Percentiles rank a stretch among this genome's conserved stretches.
Conservation (phyloP, 2,329 filamentous ascomycete species). For the Fusarium sp. region DNA sequence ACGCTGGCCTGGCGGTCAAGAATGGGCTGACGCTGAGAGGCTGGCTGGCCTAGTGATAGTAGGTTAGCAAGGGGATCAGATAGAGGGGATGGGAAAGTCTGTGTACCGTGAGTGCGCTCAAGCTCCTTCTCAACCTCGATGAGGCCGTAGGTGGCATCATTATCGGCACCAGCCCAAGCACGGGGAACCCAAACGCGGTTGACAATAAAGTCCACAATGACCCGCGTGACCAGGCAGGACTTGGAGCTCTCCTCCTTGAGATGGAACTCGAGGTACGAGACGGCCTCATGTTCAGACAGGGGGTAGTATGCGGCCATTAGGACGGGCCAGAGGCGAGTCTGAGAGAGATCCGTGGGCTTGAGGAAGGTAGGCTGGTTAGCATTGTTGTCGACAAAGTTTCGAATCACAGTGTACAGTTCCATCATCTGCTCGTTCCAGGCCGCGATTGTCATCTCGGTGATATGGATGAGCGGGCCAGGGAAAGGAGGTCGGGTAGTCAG, state of each 20-base stretch:
- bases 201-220: slow-evolving; percentile 61
- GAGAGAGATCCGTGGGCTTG: slow-evolving; percentile 48
- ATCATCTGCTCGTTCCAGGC: slow-evolving; percentile 57
- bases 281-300: slow-evolving; percentile 56
- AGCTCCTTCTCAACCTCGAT: slow-evolving; percentile 57
- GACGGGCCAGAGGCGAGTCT: slow-evolving; percentile 55
- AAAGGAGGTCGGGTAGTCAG: slow-evolving; percentile 40
- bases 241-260: slow-evolving; percentile 58
- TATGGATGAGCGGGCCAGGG: slow-evolving; percentile 52
- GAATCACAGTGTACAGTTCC: slow-evolving; percentile 56
- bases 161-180: slow-evolving; percentile 58
- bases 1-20: slow-evolving; percentile 57
- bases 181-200: slow-evolving; percentile 59
- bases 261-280: slow-evolving; percentile 60
- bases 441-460: slow-evolving; percentile 54
- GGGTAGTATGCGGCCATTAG: slow-evolving; percentile 57
- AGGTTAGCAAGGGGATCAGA: slow-evolving; percentile 18
- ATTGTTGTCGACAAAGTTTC: slow-evolving; percentile 55
- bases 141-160: slow-evolving; percentile 53
- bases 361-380: slow-evolving; percentile 53
- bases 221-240: slow-evolving; percentile 60
- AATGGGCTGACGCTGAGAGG: slow-evolving; percentile 57
- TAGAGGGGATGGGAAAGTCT: background rate
- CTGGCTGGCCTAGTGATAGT: slow-evolving; percentile 52
- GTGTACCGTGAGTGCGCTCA: slow-evolving; percentile 53